Evolutionary conservation across 2,329 filamentous ascomycete genomes (phyloP), one percentile per base, ranked within the genome.

Genomic region (Ambrosiella cleistominuta): DNA sequence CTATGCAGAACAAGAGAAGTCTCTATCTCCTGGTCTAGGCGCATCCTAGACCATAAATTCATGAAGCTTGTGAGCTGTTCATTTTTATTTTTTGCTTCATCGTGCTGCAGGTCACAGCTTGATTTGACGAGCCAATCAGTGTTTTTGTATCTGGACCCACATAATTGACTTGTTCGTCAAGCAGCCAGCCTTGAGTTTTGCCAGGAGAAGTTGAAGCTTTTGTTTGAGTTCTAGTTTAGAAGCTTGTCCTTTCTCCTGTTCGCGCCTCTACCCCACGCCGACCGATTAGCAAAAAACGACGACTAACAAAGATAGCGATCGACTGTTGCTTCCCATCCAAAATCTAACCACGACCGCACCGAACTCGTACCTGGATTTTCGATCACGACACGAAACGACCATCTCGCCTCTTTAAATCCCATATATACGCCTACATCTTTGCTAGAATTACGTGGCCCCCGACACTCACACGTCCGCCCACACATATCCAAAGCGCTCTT

Each of bases 191-290:
- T 51, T 51, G 47, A 51, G 47, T 11, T 36, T 51, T 11, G 44
- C 44, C 47, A 51, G 47, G 47, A 51, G 47, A 51, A 27, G 17
- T 51, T 51, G 15, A 51, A 51, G 44, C 47, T 51, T 51, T 51
- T 19, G 17, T 51, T 51, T 51, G 19, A 51, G 47, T 47, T 47
- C 19, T 47, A 17, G 13, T 51, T 36, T 11, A 11, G 19, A 51
- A 51, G 47, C 19, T 11, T 36, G 47, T 51, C 35, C 37, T 51
- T 51, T 51, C 47, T 51, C 47, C 47, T 51, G 9, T 19, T 51
- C 8, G 27, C 19, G 47, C 47, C 47, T 19, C 19, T 36, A 11
- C 9, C 17, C 47, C 8, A 8, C n/a, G 40, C 44, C 19, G 19
- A 51, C 47, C 9, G 27, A 51, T 15, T 27, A 27, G 4, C 27